Evolutionary conservation across 1,284 basidiomycete species (phyloP), one percentile per base, ranked within the genome.

Genomic region (Trametes polyzona): DNA sequence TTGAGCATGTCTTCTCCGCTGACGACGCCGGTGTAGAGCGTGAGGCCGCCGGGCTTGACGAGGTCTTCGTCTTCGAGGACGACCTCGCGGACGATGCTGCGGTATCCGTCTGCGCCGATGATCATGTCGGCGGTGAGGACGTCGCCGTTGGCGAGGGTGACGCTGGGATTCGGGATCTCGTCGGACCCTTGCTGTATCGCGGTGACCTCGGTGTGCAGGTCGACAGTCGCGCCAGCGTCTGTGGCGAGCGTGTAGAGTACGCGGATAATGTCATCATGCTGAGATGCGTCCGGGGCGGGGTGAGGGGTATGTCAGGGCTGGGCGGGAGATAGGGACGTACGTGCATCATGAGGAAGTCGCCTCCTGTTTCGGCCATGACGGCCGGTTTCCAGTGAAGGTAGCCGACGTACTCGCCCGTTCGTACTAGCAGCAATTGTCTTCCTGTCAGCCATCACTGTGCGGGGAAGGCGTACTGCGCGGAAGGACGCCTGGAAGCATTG

Each of bases 281-380:
- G 63, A 12, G 19, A 6, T 14, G 32, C 29, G 35, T 51, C 57
- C 4, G 24, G 12, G 8, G 26, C 4, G 7, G 16, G 3, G 36
- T 50, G 11, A 50, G 17, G 24, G 3, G 12, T 37, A n/a, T 57
- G 16, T 14, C 2, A 17, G 12, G 50, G 39, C 3, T 19, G 52
- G 19, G 35, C 35, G 46, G 17, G 17, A 42, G n/a, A 29, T 29
- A 7, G 17, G 39, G 17, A 42, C 67, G 58, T 57, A 71, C 68
- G 49, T 70, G 65, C 56, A 68, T 63, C 49, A 83, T 66, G 41
- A 79, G 66, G 60, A 83, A 83, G 19, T 82, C 78, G 1, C 78
- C 83, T 6, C 83, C 83, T 0, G 79, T 77, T 57, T 84, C 83
- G 50, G 76, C 70, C 55, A 86, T 75, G 6, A 85, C 74, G 27